phyloP scores from a whole-genome alignment of 306 rosid genomes.

The Vicia sativa region DNA sequence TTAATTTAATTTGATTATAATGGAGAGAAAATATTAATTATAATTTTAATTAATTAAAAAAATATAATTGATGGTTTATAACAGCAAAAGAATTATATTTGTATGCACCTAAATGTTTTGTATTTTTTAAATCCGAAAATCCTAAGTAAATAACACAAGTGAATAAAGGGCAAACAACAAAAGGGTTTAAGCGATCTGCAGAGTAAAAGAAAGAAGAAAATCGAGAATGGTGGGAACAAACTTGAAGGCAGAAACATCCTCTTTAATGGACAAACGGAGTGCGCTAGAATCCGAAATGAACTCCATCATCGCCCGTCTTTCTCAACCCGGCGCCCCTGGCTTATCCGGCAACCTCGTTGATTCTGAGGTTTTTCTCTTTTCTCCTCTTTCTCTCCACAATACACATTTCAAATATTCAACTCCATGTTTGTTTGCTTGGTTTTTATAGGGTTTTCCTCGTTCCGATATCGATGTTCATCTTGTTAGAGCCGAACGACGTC shows the following conservation, averaged over 20 bases:
- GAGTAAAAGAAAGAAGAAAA: neutral
- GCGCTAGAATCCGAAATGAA: slow-evolving; percentile 78
- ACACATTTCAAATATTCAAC: too few relatives aligned
- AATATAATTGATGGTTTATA: too few relatives aligned
- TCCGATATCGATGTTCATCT: slow-evolving; percentile 75
- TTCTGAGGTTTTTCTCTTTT: slow-evolving; percentile 55
- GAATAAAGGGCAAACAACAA: neutral
- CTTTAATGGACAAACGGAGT: slow-evolving; percentile 72
- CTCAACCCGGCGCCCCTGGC: slow-evolving; percentile 86
- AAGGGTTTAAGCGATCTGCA: slow-evolving; percentile 24
- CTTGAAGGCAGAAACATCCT: slow-evolving; percentile 72
- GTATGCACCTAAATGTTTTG: too few relatives aligned
- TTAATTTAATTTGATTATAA: too few relatives aligned
- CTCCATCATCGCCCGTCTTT: slow-evolving; percentile 66
- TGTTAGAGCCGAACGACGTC: slow-evolving; percentile 70
- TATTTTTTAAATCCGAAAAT: too few relatives aligned
- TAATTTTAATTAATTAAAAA: too few relatives aligned
- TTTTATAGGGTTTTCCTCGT: slow-evolving; percentile 86
- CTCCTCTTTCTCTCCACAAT: neutral
- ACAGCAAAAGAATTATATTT: too few relatives aligned
- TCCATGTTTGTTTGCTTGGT: neutral
- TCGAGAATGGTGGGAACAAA: slow-evolving; percentile 72
- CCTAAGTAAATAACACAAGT: too few relatives aligned
- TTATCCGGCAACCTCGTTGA: slow-evolving; percentile 74
- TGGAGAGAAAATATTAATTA: too few relatives aligned